Evolutionary conservation across 805 yeast species (phyloP).

Genomic region (Kurtzmaniella cleridarum): DNA sequence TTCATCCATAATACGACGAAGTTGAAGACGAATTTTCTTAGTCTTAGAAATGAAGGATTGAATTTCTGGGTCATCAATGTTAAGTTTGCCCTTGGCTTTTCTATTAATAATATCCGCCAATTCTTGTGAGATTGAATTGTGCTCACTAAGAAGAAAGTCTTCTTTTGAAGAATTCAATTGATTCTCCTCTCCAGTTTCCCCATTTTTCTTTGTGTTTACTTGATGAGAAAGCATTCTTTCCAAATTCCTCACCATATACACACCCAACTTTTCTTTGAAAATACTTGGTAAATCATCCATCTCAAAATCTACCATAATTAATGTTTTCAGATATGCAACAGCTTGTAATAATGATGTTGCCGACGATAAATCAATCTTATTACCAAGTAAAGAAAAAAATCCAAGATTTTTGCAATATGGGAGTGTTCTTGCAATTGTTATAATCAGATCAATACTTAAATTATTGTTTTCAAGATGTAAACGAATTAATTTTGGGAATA

Average conservation of each 20-base stretch:
- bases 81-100: constrained; percentile 27
- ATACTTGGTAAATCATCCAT: constrained; percentile 53
- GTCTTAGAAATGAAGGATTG: constrained; percentile 21
- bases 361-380: constrained; percentile 52
- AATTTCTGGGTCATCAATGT: constrained; percentile 29
- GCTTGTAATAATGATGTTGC: constrained; percentile 65
- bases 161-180: neutral
- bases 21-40: constrained; percentile 21
- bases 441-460: constrained; percentile 49
- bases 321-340: constrained; percentile 57
- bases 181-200: neutral
- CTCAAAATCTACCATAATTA: constrained; percentile 67
- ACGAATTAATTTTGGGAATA: constrained; percentile 57
- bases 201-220: neutral
- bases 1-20: constrained; percentile 37
- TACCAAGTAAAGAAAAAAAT: constrained; percentile 67
- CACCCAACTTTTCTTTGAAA: constrained; percentile 67
- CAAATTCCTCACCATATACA: constrained; percentile 80
- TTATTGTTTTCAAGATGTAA: constrained; percentile 69
- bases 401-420: constrained; percentile 63
- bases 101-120: constrained; percentile 25
- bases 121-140: constrained; percentile 20
- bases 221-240: constrained; percentile 41
- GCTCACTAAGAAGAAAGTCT: neutral
- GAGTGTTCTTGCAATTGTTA: constrained; percentile 59